Evolutionary conservation across 2,329 filamentous ascomycete species (phyloP).

Genomic region (Akanthomyces dipterigenus): DNA sequence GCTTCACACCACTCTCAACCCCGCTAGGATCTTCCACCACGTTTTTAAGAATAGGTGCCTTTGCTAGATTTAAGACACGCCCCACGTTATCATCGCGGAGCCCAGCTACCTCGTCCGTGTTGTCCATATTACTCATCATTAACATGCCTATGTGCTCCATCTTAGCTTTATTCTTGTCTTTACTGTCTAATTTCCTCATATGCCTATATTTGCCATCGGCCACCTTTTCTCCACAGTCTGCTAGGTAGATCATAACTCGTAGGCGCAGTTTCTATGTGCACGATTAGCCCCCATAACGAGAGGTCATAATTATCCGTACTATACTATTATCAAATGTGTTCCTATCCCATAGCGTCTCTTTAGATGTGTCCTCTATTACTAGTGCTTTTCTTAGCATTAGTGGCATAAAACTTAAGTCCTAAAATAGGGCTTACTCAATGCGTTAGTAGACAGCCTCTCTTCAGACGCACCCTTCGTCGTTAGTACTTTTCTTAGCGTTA

Average conservation of each 20-base stretch:
- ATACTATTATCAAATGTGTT: not conserved
- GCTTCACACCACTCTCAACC: not conserved
- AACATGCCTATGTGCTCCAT: no score
- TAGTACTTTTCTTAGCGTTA: no score
- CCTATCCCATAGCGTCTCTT: no score
- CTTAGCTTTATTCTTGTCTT: no score
- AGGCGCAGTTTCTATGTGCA: not conserved
- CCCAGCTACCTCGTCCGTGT: not conserved
- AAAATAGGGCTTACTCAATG: no score
- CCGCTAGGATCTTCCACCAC: not conserved
- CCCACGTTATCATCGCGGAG: not conserved
- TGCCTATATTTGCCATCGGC: not conserved
- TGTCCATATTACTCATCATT: not conserved
- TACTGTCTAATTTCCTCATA: not conserved
- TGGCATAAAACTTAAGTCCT: no score
- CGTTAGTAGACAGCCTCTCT: no score
- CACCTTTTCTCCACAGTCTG: not conserved
- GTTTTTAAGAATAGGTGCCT: not conserved
- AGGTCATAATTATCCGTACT: not conserved
- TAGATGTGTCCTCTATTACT: no score
- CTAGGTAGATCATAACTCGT: not conserved
- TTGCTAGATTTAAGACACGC: not conserved
- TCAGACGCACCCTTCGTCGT: no score
- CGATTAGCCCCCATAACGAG: not conserved
- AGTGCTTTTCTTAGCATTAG: no score